Conservation (phyloP, 768 basidiomycete species). For the Tylopilus felleus region DNA sequence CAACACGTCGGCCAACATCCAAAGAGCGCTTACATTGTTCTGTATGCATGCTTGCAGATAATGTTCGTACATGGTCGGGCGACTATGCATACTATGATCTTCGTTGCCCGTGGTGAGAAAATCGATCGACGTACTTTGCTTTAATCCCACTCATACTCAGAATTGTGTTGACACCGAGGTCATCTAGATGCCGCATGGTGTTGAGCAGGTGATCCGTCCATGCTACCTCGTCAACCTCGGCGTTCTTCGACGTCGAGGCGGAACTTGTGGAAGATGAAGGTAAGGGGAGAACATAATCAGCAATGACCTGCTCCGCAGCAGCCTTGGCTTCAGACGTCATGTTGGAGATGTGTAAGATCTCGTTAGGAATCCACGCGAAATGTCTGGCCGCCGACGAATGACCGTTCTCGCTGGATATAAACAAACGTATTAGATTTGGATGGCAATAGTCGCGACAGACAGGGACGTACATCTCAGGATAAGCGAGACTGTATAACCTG, state of each 20-base stretch:
- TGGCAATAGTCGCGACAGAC: background rate
- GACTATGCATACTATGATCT: conserved; percentile 38
- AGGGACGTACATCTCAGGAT: conserved; percentile 77
- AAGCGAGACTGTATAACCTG: conserved; percentile 76
- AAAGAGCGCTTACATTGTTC: conserved; percentile 67
- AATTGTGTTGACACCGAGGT: conserved; percentile 53
- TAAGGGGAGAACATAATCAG: conserved; percentile 79
- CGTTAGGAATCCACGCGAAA: conserved; percentile 91
- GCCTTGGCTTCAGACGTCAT: conserved; percentile 57
- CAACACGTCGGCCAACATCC: background rate
- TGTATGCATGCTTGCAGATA: conserved; percentile 72
- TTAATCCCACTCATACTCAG: conserved; percentile 63
- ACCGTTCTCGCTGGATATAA: conserved; percentile 63
- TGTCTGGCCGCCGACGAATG: conserved; percentile 69
- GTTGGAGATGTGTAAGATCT: conserved; percentile 57
- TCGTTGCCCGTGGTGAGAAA: background rate
- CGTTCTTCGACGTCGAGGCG: conserved; percentile 41
- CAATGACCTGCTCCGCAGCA: conserved; percentile 62
- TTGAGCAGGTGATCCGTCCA: conserved; percentile 86
- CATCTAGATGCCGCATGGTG: conserved; percentile 67
- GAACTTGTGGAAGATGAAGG: conserved; percentile 44
- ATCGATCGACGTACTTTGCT: conserved; percentile 41
- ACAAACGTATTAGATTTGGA: conserved; percentile 7
- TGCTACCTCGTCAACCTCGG: conserved; percentile 68
- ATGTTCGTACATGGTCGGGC: conserved; percentile 66